Evolutionary conservation across 345 rosid species (phyloP).

Genomic region (Brassica juncea): DNA sequence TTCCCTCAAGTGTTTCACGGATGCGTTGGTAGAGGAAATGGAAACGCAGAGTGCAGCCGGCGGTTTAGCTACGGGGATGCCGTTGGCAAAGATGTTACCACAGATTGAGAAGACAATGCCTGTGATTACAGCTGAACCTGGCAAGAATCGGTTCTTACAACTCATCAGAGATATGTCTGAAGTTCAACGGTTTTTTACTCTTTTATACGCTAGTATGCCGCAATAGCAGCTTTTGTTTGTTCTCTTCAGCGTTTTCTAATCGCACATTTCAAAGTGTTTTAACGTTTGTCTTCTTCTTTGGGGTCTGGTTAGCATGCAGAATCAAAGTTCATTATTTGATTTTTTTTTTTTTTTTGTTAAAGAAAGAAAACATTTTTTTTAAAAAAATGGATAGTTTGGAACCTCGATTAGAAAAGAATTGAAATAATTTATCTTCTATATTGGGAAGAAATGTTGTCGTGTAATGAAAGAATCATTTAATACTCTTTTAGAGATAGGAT

Average conservation of each 20-base stretch:
- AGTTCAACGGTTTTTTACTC: constrained; percentile 81
- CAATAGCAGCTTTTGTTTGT: constrained; percentile 27
- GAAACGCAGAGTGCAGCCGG: constrained; percentile 38
- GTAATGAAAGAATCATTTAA: neutral
- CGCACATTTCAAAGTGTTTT: constrained; percentile 7
- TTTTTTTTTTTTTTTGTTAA: neutral
- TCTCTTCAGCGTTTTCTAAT: neutral
- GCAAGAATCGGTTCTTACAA: constrained; percentile 62
- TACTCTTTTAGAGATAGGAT: constrained; percentile 51
- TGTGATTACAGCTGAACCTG: constrained; percentile 55
- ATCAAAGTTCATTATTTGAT: neutral
- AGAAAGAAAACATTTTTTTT: neutral
- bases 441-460: no score
- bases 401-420: neutral
- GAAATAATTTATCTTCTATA: no score
- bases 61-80: constrained; percentile 53
- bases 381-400: neutral
- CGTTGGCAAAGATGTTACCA: constrained; percentile 77
- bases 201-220: constrained; percentile 66
- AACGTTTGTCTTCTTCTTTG: neutral
- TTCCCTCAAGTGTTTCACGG: constrained; percentile 59
- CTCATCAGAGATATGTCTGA: constrained; percentile 55
- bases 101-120: constrained; percentile 61
- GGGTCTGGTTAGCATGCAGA: neutral
- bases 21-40: constrained; percentile 59